Conservation (phyloP, 73 alveolate species). For the Paramecium sonneborni region DNA sequence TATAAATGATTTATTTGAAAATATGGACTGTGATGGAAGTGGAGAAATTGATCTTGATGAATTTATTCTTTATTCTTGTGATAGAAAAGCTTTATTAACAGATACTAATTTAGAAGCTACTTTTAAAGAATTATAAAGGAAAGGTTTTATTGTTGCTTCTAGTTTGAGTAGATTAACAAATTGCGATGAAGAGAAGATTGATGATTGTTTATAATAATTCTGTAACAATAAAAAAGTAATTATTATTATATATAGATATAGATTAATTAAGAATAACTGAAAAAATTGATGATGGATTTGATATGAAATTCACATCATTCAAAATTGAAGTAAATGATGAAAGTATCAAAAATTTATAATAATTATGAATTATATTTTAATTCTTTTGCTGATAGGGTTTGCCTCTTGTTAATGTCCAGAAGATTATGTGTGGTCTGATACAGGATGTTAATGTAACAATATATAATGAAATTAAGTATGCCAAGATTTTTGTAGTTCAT, state of each 20-base stretch:
- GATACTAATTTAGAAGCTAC: neutral
- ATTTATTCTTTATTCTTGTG: neutral
- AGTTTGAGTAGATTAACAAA: neutral
- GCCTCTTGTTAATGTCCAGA: neutral
- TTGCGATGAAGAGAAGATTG: neutral
- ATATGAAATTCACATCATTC: neutral
- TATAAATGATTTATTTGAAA: neutral
- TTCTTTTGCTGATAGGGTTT: neutral
- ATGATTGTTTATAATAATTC: neutral
- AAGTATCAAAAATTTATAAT: neutral
- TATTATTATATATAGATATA: neutral
- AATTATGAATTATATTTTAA: neutral
- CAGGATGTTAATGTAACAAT: neutral
- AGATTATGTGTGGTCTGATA: neutral
- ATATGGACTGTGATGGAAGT: neutral
- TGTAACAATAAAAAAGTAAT: neutral
- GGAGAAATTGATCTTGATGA: conserved; percentile 3
- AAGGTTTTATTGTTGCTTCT: neutral
- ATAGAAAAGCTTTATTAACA: neutral
- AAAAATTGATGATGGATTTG: neutral
- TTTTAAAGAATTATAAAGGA: neutral
- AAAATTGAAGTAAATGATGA: neutral
- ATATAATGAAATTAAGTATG: neutral
- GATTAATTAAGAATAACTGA: neutral
- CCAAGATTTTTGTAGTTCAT: neutral